Evolutionary conservation across 2,329 filamentous ascomycete species (phyloP).

Genomic region (Domatiomyces catenatus): DNA sequence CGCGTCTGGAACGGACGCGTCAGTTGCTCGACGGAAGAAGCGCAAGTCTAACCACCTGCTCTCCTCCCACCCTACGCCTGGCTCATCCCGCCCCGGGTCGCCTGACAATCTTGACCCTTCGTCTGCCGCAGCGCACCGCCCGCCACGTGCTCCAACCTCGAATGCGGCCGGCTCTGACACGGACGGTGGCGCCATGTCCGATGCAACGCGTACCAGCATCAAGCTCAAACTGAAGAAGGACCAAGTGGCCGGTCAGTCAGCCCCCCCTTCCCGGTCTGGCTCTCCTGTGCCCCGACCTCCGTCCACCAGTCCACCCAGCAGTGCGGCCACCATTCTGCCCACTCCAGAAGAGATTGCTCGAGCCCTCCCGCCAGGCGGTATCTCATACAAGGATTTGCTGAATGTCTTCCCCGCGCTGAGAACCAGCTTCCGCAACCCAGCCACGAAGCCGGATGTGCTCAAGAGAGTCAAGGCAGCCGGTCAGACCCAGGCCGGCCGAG

Average conservation of each 20-base stretch:
- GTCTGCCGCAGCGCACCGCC: constrained; percentile 7
- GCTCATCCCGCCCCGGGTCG: constrained; percentile 14
- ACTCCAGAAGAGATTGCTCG: constrained; percentile 32
- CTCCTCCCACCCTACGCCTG: constrained; percentile 35
- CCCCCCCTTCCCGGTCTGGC: constrained; percentile 40
- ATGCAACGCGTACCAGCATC: constrained; percentile 7
- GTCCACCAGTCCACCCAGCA: constrained; percentile 1
- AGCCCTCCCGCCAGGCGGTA: constrained; percentile 31
- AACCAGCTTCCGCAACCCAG: not conserved
- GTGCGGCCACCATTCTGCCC: constrained; percentile 21
- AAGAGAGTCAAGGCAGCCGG: not conserved
- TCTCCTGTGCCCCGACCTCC: constrained; percentile 36
- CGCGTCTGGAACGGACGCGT: constrained; percentile 79
- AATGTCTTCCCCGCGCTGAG: constrained; percentile 21
- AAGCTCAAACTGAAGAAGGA: constrained; percentile 12
- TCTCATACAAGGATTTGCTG: constrained; percentile 29
- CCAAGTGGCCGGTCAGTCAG: not conserved
- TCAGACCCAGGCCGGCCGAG: not conserved
- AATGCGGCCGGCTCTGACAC: constrained; percentile 12
- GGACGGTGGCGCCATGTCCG: constrained; percentile 14
- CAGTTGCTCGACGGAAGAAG: constrained; percentile 48
- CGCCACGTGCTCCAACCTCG: constrained; percentile 3
- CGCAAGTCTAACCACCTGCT: constrained; percentile 49
- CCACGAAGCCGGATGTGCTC: not conserved
- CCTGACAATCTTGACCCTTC: constrained; percentile 9